These are phyloP conservation scores for Aspergillus ostianus DNA, from an alignment of 495 filamentous ascomycete genomes.

Conservation along the genomic window DNA sequence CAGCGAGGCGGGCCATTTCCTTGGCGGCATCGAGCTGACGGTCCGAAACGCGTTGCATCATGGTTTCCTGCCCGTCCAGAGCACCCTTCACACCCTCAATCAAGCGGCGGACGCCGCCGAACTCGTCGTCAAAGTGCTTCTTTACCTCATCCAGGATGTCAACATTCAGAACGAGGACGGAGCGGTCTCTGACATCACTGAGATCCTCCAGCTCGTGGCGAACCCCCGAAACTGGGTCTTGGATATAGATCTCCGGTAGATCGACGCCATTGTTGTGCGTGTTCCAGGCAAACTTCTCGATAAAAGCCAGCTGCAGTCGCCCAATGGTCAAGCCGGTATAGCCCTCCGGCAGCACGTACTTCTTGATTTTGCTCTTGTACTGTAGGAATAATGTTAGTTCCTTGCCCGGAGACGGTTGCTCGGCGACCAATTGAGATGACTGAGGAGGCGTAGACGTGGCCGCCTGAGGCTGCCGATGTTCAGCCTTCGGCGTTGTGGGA, in stretches of 20 bases:
- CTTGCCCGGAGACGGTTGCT: constrained; percentile 76
- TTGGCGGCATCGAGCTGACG: constrained; percentile 88
- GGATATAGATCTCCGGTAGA: constrained; percentile 95
- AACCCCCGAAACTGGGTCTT: constrained; percentile 90
- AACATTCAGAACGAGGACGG: constrained; percentile 89
- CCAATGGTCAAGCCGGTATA: constrained; percentile 79
- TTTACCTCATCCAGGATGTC: constrained; percentile 97
- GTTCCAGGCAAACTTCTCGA: constrained; percentile 98
- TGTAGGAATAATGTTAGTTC: constrained; percentile 95
- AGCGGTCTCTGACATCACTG: constrained; percentile 90
- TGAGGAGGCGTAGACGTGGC: constrained; percentile 40
- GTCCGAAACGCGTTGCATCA: constrained; percentile 85
- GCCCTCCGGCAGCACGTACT: constrained; percentile 84
- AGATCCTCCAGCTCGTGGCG: constrained; percentile 95
- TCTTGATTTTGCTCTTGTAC: constrained; percentile 96
- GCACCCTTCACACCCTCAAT: constrained; percentile 78
- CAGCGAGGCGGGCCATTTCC: constrained; percentile 80
- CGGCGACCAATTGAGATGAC: constrained; percentile 55
- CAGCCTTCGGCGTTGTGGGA: constrained; percentile 37
- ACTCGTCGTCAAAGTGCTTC: constrained; percentile 88
- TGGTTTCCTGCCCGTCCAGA: constrained; percentile 73
- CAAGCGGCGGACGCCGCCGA: constrained; percentile 74
- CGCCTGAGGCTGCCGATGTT: constrained; percentile 24
- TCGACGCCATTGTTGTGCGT: constrained; percentile 91
- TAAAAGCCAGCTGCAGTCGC: constrained; percentile 92